Percentiles rank a stretch among this genome's conserved stretches.
Evolutionary conservation across 176 grass and related monocot genomes (phyloP).

Genomic region (Musa schizocarpa): DNA sequence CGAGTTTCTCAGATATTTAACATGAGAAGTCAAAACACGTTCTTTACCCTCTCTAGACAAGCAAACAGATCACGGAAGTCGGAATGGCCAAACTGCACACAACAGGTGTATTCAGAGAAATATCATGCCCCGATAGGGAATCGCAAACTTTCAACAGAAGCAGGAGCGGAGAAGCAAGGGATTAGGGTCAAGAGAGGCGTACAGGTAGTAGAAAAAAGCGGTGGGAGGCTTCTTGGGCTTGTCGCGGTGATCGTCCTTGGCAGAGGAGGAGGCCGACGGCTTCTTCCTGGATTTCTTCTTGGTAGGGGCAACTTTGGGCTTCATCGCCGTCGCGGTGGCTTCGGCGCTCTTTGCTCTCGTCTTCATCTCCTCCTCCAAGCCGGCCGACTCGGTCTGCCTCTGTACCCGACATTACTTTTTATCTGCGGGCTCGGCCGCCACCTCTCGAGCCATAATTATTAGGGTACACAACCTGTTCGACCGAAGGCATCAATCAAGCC

Average conservation of each 20-base stretch:
- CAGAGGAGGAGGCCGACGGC: neutral
- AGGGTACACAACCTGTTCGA: neutral
- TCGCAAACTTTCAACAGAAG: neutral
- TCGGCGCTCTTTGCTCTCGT: conserved; percentile 50
- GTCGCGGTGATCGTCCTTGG: conserved; percentile 26
- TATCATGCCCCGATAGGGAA: neutral
- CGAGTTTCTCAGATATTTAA: neutral
- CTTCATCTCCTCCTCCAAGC: conserved; percentile 35
- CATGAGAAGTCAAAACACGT: neutral
- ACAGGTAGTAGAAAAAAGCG: conserved; percentile 96
- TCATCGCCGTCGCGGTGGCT: neutral
- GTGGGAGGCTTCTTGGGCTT: conserved; percentile 77
- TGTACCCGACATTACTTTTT: too few species aligned
- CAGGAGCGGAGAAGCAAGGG: neutral
- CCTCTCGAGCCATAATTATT: neutral
- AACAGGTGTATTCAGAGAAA: neutral
- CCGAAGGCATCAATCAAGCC: neutral
- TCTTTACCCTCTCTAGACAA: too few species aligned
- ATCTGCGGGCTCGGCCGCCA: too few species aligned
- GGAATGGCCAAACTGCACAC: too few species aligned
- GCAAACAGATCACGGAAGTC: neutral
- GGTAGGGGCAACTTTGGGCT: conserved; percentile 3
- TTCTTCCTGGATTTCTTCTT: conserved; percentile 35
- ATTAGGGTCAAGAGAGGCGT: neutral
- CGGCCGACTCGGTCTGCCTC: neutral